Base-by-base conservation (phyloP, 2,329 filamentous ascomycete species). In the Scortechinia acanthostroma region DNA sequence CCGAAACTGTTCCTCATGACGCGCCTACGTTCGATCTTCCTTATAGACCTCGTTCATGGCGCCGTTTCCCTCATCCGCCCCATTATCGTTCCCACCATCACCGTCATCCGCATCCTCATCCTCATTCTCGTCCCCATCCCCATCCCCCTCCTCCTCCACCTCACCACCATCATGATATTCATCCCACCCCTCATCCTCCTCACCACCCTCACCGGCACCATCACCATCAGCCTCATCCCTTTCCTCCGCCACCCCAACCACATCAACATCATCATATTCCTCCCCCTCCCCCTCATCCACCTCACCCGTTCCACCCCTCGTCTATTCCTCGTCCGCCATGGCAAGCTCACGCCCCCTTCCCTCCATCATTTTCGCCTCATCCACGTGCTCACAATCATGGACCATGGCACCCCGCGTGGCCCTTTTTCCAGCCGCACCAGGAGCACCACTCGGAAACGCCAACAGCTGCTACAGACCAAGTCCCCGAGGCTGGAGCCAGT, bases 211-310 rank as follows among this genome's bases (percentile, higher is more conserved):
- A 10, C 25, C 25, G n/a, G 10, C 25, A 10, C 25, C n/a, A 10
- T n/a, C 10, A n/a, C n/a, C 25, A 10, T 30, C 25, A n/a, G 10
- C n/a, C 10, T 30, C 25, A 10, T n/a, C n/a, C n/a, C 25, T n/a
- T 10, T 30, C 25, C n/a, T 30, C 25, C 25, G 10, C 25, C 25
- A 30, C 25, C 25, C n/a, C 25, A n/a, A 30, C 25, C 25, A 15
- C 42, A 30, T 22, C 35, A 44, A 17, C 43, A 46, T 42, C 25
- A 25, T 17, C 42, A 45, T 42, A 33, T 19, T 5, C 46, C 22
- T 21, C 20, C 37, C n/a, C 30, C 46, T 15, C 42, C 19, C 3
- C 45, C 46, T n/a, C 14, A 42, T 19, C 30, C 10, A 28, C 23
- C 37, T 33, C 30, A 30, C 21, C n/a, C 25, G 25, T 30, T 30